phyloP scores from a whole-genome alignment of 2,329 filamentous ascomycete genomes.

The Alternaria alternata region DNA sequence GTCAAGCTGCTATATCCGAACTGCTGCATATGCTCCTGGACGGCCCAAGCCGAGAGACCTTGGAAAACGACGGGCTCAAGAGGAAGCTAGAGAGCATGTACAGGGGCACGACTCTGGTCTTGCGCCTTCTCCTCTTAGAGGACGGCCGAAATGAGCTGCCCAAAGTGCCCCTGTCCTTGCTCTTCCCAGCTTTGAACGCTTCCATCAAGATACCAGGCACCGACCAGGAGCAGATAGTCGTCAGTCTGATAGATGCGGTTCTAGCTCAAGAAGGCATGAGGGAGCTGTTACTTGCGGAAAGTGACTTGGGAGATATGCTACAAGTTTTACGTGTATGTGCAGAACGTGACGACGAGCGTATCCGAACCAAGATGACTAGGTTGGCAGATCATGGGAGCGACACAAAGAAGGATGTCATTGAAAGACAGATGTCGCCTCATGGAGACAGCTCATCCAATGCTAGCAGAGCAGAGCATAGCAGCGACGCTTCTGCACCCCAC shows the following conservation, averaged over 20 bases:
- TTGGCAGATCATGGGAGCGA: conserved; percentile 46
- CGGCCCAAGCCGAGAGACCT: conserved; percentile 31
- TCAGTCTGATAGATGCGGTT: conserved; percentile 57
- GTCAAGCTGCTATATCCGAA: conserved; percentile 72
- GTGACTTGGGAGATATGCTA: conserved; percentile 71
- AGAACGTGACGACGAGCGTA: conserved; percentile 42
- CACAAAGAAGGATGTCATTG: conserved; percentile 52
- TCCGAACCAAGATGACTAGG: conserved; percentile 21
- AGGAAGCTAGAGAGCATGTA: conserved; percentile 36
- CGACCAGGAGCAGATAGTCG: conserved; percentile 55
- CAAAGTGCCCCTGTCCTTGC: conserved; percentile 44
- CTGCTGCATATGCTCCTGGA: conserved; percentile 64
- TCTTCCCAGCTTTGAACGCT: conserved; percentile 45
- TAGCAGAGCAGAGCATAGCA: conserved; percentile 19
- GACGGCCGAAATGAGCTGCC: conserved; percentile 45
- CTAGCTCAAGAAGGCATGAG: conserved; percentile 62
- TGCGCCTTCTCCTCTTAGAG: conserved; percentile 44
- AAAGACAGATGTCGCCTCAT: conserved; percentile 11
- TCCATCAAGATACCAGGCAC: conserved; percentile 40
- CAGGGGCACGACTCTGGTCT: conserved; percentile 41
- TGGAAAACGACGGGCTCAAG: conserved; percentile 30
- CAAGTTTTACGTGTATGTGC: conserved; percentile 66
- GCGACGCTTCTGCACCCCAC: conserved; percentile 19
- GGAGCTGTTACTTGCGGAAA: conserved; percentile 67
- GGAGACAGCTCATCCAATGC: conserved; percentile 20